Conservation (phyloP, 177 flowering plant genomes). For the Vitis hybrid region DNA sequence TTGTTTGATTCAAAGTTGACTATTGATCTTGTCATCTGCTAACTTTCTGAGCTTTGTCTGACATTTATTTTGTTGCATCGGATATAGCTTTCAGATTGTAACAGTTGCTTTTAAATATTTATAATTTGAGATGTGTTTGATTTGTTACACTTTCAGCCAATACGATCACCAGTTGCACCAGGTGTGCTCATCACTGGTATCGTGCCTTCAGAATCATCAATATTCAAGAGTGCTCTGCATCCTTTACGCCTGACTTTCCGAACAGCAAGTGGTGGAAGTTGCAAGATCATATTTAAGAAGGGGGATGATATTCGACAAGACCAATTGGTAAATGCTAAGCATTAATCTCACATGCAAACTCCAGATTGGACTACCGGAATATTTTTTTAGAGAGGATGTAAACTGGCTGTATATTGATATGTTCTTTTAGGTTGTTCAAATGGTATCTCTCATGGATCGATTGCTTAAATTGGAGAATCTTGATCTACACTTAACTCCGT, state of each 20-base stretch:
- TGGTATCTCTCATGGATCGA: slow-evolving; percentile 98
- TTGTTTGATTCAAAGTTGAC: slow-evolving; percentile 4
- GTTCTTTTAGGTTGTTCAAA: slow-evolving; percentile 86
- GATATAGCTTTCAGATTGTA: neutral
- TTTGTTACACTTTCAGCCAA: slow-evolving; percentile 62
- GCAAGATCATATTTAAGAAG: slow-evolving; percentile 92
- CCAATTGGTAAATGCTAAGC: slow-evolving; percentile 66
- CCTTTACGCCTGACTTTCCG: slow-evolving; percentile 92
- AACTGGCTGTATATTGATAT: neutral
- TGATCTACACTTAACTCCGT: slow-evolving; percentile 94
- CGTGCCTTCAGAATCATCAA: slow-evolving; percentile 87
- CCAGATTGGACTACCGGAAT: no score
- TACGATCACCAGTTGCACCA: slow-evolving; percentile 88
- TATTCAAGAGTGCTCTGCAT: slow-evolving; percentile 93
- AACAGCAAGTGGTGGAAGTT: slow-evolving; percentile 73
- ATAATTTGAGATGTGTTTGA: neutral
- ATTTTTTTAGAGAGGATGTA: neutral
- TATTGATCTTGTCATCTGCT: neutral
- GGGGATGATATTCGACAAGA: slow-evolving; percentile 99
- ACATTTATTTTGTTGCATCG: neutral
- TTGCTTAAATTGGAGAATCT: slow-evolving; percentile 95
- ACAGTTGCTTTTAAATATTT: neutral
- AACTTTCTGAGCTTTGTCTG: neutral
- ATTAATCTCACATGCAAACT: neutral
- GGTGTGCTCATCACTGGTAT: slow-evolving; percentile 82